Conservation (phyloP, 352 stramenopile genomes). For the Globisporangium camurandrum region DNA sequence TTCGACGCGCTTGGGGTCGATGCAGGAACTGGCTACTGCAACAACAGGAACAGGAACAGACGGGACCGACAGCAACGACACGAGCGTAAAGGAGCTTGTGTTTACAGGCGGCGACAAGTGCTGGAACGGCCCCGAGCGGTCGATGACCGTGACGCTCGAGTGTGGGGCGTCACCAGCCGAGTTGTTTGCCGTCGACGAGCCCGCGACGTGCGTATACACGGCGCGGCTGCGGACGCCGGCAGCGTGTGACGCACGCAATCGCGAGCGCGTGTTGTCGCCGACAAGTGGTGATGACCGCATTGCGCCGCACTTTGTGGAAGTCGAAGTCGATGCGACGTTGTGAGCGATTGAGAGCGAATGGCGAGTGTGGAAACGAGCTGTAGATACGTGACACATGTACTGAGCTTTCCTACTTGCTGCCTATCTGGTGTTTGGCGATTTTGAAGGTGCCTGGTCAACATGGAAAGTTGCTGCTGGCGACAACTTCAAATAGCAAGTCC, state of each 20-base stretch:
- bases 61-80: slow-evolving; percentile 3
- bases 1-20: slow-evolving; percentile 59
- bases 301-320: slow-evolving; percentile 51
- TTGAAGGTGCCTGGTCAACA: no score
- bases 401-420: no score
- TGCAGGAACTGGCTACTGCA: no score
- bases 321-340: slow-evolving; percentile 46
- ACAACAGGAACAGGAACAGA: no score
- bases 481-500: no score
- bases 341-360: slow-evolving; percentile 3
- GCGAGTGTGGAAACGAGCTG: no score
- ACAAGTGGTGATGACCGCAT: slow-evolving; percentile 14
- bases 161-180: slow-evolving; percentile 57
- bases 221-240: slow-evolving; percentile 74
- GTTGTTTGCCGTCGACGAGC: slow-evolving; percentile 74
- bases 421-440: no score
- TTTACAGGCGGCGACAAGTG: slow-evolving; percentile 73
- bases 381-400: neutral
- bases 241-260: slow-evolving; percentile 42
- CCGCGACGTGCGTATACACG: slow-evolving; percentile 80
- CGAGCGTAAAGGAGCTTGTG: slow-evolving; percentile 17
- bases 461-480: no score
- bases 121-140: slow-evolving; percentile 85
- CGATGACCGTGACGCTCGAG: slow-evolving; percentile 63
- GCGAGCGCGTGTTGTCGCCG: slow-evolving; percentile 25